Conservation (phyloP, 2,329 filamentous ascomycete species). For the Ceratocystis alfenasii region DNA sequence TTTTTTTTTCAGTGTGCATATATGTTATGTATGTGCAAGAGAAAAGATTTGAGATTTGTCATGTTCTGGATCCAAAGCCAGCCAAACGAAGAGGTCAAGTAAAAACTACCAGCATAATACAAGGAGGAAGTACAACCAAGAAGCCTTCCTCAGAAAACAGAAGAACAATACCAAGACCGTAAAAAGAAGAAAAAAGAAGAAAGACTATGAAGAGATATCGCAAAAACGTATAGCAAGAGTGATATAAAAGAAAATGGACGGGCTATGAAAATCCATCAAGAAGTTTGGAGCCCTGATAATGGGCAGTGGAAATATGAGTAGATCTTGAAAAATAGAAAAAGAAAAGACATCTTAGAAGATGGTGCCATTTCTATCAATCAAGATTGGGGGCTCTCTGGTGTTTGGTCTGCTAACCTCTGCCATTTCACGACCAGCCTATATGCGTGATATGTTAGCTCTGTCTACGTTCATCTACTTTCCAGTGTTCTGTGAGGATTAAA, state of each 20-base stretch:
- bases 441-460: neutral
- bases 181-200: neutral
- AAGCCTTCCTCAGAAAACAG: slow-evolving; percentile 8
- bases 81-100: neutral
- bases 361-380: slow-evolving; percentile 92
- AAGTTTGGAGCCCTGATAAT: neutral
- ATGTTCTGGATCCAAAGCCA: neutral
- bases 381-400: slow-evolving; percentile 89
- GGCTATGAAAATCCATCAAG: neutral
- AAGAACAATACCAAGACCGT: neutral
- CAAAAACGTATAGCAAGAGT: neutral
- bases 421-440: slow-evolving; percentile 78
- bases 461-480: neutral
- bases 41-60: slow-evolving; percentile 3
- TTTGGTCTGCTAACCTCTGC: slow-evolving; percentile 92
- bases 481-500: neutral
- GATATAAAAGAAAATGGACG: neutral
- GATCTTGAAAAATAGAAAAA: neutral
- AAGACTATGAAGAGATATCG: neutral
- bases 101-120: slow-evolving; percentile 10
- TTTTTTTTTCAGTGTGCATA: too few species aligned
- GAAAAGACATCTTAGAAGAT: slow-evolving; percentile 46
- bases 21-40: neutral
- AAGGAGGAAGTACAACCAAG: slow-evolving; percentile 1
- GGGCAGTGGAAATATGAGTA: neutral